Percentiles rank a stretch among this genome's conserved stretches.
These are phyloP conservation scores for Pezicula radicicola DNA, from an alignment of 2,329 filamentous ascomycete species.

Conservation along the genomic window DNA sequence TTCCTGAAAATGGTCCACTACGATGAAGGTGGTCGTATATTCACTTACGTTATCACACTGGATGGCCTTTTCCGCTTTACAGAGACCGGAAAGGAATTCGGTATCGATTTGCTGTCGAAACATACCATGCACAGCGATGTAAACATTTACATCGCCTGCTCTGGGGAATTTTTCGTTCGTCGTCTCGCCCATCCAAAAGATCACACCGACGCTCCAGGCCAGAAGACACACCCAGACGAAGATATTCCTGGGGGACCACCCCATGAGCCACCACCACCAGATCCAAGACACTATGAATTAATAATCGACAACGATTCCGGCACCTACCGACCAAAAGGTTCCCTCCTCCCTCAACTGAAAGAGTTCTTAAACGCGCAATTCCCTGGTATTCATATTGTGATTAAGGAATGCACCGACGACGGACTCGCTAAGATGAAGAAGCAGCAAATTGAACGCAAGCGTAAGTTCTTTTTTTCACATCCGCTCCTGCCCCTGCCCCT, in stretches of 20 bases:
- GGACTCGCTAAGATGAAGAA: constrained; percentile 72
- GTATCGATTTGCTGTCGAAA: constrained; percentile 88
- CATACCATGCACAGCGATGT: constrained; percentile 98
- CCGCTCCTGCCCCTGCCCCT: too few species aligned
- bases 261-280: constrained; percentile 36
- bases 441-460: constrained; percentile 69
- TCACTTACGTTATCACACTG: constrained; percentile 88
- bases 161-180: constrained; percentile 89
- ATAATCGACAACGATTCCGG: constrained; percentile 95
- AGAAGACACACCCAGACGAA: constrained; percentile 49
- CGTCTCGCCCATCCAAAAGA: constrained; percentile 54
- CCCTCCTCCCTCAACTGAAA: constrained; percentile 68
- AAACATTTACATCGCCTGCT: constrained; percentile 84
- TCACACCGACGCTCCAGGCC: constrained; percentile 38
- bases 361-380: constrained; percentile 70
- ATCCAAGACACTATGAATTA: constrained; percentile 70
- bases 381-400: constrained; percentile 70
- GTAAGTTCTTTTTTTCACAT: too few species aligned
- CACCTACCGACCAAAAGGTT: constrained; percentile 84
- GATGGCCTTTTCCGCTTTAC: constrained; percentile 88
- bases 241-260: constrained; percentile 46
- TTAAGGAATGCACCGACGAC: constrained; percentile 77
- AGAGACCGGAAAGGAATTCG: constrained; percentile 93
- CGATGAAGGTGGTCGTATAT: constrained; percentile 80
- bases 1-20: constrained; percentile 86